Base-by-base conservation (phyloP, 2,329 filamentous ascomycete genomes). In the Monilinia fructicola region DNA sequence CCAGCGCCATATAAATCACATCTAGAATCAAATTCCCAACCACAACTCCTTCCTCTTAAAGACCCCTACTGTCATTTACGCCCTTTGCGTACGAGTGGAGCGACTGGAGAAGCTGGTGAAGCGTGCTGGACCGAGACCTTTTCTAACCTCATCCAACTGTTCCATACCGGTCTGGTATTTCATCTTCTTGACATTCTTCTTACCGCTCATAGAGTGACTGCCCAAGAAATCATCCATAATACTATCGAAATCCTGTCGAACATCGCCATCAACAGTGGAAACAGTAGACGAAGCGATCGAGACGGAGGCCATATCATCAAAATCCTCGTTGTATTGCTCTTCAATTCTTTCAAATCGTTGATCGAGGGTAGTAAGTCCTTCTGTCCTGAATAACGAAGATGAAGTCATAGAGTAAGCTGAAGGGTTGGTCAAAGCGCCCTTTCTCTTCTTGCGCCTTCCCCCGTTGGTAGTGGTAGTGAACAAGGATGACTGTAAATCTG, bases 211-310 rank as follows among this genome's bases (percentile, higher is more conserved):
- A 12, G 86, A 86, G 75, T 91, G 90, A 44, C 83, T 87, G 11
- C 88, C 90, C 35, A 98, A 79, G 79, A 99, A 99, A 66, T 97
- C 93, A 76, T 98, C 94, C 83, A 99, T 87, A 76, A 98, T 92
- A 69, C 83, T 85, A 76, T 97, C 89, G 78, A 99, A 97, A 76
- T 97, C 93, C 50, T 84, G 81, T 55, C 92, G 83, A 48, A 92
- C 80, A 12, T 89, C 85, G 0, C 89, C 90, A 76, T 79, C 84
- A 0, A 91, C 87, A 69, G 86, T 89, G 1, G 89, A 92, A 64
- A 84, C 83, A 4, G 84, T 83, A 14, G 87, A 88, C 0, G 89
- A 91, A 67, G 85, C 83, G 10, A 84, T 83, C 18, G 87, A 88
- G 55, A 87, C 80, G 6, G 82, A 85, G 14, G 87, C 88, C 74